phyloP scores from a whole-genome alignment of 331 rosid genomes.

The Acacia pycnantha region DNA sequence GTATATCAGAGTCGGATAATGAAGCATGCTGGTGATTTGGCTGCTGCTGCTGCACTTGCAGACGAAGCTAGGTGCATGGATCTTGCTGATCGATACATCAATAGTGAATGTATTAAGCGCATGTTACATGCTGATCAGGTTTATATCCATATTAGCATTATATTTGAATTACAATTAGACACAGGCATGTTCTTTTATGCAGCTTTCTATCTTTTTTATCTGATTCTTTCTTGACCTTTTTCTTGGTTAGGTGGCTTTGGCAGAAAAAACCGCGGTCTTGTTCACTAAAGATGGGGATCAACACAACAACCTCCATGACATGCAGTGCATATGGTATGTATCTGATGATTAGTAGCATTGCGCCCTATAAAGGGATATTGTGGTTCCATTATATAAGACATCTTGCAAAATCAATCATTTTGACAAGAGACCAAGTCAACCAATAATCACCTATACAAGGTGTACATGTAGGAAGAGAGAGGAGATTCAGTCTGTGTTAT shows the following conservation, averaged over 20 bases:
- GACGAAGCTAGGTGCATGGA: slow-evolving; percentile 99
- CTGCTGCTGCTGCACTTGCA: slow-evolving; percentile 94
- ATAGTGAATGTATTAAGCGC: slow-evolving; percentile 98
- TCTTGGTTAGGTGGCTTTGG: slow-evolving; percentile 69
- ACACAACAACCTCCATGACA: slow-evolving; percentile 97
- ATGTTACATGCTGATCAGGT: slow-evolving; percentile 99
- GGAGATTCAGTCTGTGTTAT: neutral
- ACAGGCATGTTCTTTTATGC: neutral
- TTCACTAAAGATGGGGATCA: slow-evolving; percentile 99
- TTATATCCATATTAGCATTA: slow-evolving; percentile 5
- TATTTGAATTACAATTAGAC: slow-evolving; percentile 13
- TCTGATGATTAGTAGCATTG: slow-evolving; percentile 24
- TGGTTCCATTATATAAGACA: slow-evolving; percentile 24
- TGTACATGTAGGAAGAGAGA: neutral
- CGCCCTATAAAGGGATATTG: slow-evolving; percentile 12
- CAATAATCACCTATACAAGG: neutral
- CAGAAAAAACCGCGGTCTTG: slow-evolving; percentile 93
- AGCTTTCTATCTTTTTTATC: slow-evolving; percentile 1
- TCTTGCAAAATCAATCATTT: slow-evolving; percentile 11
- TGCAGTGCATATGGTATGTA: slow-evolving; percentile 99
- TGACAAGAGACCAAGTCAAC: neutral
- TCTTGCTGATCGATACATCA: slow-evolving; percentile 93
- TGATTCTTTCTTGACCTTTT: slow-evolving; percentile 20
- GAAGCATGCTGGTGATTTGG: slow-evolving; percentile 98
- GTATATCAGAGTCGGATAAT: slow-evolving; percentile 78